Percentiles rank a stretch among this genome's conserved stretches.
Conservation (phyloP, 1,139 yeast species). For the Candida sp. region DNA sequence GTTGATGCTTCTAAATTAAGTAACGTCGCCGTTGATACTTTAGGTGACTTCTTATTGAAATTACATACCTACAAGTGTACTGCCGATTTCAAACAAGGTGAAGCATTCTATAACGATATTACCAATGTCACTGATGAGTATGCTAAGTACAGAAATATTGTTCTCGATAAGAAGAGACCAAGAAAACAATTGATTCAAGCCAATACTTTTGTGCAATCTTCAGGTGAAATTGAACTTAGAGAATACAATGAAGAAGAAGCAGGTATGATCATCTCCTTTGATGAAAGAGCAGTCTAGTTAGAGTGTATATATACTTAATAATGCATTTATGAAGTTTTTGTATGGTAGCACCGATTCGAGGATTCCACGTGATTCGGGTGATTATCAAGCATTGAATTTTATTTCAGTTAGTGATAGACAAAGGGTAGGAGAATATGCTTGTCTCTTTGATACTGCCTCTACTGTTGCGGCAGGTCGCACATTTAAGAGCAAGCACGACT, state of each 20-base stretch:
- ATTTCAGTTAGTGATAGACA: background rate
- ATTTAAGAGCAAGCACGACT: background rate
- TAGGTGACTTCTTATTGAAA: conserved; percentile 66
- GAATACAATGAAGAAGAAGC: conserved; percentile 74
- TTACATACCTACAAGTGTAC: conserved; percentile 78
- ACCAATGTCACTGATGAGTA: conserved; percentile 65
- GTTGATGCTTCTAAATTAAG: conserved; percentile 61
- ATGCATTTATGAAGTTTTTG: background rate
- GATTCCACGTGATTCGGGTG: background rate
- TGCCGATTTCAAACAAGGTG: conserved; percentile 66
- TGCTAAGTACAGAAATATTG: conserved; percentile 63
- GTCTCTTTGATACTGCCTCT: background rate
- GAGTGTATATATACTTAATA: background rate
- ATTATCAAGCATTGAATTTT: background rate
- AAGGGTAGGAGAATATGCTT: background rate
- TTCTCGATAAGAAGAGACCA: conserved; percentile 71
- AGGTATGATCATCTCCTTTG: conserved; percentile 78
- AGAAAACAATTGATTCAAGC: conserved; percentile 84
- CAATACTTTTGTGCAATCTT: conserved; percentile 49
- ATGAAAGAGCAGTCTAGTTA: conserved; percentile 48
- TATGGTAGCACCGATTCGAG: background rate
- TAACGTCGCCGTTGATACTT: conserved; percentile 68
- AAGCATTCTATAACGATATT: conserved; percentile 58
- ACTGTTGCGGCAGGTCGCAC: background rate
- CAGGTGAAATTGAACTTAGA: conserved; percentile 45